Conservation (phyloP, 257 asterid genomes). For the Nicotiana obtusifolia region DNA sequence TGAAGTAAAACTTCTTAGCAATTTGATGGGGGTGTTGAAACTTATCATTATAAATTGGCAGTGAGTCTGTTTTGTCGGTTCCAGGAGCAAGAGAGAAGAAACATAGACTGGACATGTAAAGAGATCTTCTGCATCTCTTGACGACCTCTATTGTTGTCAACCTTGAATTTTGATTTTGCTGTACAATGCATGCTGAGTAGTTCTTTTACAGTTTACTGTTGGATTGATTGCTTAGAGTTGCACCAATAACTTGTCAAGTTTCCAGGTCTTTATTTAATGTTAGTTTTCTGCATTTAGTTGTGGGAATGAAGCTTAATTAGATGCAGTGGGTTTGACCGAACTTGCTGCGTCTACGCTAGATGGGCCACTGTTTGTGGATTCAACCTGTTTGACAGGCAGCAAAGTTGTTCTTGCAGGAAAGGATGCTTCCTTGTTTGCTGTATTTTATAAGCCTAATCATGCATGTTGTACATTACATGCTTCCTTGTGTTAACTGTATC, state of each 20-base stretch:
- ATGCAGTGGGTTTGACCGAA: not conserved
- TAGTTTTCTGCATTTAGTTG: not conserved
- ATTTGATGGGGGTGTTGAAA: not conserved
- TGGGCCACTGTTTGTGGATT: not conserved
- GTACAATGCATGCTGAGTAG: not conserved
- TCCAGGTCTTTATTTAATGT: not conserved
- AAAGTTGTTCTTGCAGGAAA: not conserved
- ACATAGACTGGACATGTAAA: not conserved
- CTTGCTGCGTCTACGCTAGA: not conserved
- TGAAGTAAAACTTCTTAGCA: not conserved
- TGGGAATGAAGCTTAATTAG: not conserved
- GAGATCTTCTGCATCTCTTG: not conserved
- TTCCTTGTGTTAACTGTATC: not conserved
- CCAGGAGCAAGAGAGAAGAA: not conserved
- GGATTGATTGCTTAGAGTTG: not conserved
- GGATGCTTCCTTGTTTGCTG: not conserved
- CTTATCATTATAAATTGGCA: not conserved
- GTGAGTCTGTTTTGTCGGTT: not conserved
- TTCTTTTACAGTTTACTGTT: not conserved
- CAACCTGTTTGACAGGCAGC: not conserved
- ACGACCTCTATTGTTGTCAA: not conserved
- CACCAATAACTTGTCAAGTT: not conserved
- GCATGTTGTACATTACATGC: not conserved
- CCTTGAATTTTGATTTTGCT: not conserved
- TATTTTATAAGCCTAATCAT: not conserved